Base-by-base conservation (phyloP, 352 stramenopile genomes). In the Pythium scleroteichum region DNA sequence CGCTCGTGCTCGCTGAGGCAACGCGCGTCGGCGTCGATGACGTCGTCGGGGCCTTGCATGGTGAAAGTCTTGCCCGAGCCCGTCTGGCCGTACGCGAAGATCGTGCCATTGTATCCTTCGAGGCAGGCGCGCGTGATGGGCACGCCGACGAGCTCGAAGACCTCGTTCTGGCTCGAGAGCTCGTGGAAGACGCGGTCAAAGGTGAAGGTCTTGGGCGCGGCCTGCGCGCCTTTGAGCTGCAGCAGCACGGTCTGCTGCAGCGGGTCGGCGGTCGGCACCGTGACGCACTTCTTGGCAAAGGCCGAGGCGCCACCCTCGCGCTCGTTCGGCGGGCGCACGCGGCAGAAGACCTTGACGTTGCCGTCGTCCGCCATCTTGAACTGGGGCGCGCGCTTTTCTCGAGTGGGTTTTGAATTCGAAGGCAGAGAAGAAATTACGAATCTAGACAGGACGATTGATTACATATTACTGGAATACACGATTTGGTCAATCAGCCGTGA, bases 141-240 rank as follows among this genome's bases (percentile, higher is more conserved):
- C 40, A 78, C 82, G 16, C 87, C 93, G 5, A 96, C 86, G 9
- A 79, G 63, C 22, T 96, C 71, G 62, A 98, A 98, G 20, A 98
- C 84, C 44, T 98, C 82, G 55, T 87, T 80, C 76, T 99, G 96
- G 17, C 68, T 87, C 35, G 94, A 79, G 26, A 86, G 73, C 22
- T 97, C 91, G 51, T 85, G 74, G 71, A 98, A 98, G 4, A 97
- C 89, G 42, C 78, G 76, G 67, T 98, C 93, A 60, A 98, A 98
- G 3, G 87, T 96, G 59, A 97, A 97, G n/a, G 70, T 79, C 38
- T 83, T 79, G 4, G 84, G 52, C 17, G 56, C 51, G 22, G 53
- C 61, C 16, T 29, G 65, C 66, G 47, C 82, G 69, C 32, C 62
- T 14, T 87, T 85, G 38, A 71, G 75, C 13, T 86, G 71, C 8